Evolutionary conservation across 257 asterid genomes (phyloP), one percentile per base, ranked within the genome.

Genomic region (Lycium barbarum): DNA sequence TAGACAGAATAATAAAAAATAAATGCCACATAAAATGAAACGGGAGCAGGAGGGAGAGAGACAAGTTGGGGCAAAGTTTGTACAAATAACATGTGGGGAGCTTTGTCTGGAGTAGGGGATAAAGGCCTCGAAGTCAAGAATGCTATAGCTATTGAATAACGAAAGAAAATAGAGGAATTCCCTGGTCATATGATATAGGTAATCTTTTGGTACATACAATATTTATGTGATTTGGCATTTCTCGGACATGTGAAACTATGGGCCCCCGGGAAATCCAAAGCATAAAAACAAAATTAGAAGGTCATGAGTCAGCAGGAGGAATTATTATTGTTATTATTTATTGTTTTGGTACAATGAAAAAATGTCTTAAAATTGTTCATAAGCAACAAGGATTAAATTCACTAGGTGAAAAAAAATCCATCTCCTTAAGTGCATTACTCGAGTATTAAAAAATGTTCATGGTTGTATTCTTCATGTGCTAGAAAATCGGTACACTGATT

Each of bases 221-320:
- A 61, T 40, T 53, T 20, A 51, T 9, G 58, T 79, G 43, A 13
- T 35, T 55, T 53, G 83, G 35, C 35, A 61, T 33, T 61, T 72
- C 22, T 13, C 5, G 33, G n/a, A 54, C 88, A 86, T 86, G 88
- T 83, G 86, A 65, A 86, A 78, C 45, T 51, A 20, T 59, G 88
- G 86, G 70, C 86, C 88, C 68, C 35, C 4, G 57, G 58, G 8
- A 61, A 81, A 61, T 43, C 54, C 20, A 2, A 33, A 47, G 12
- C 7, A 12, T 26, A 9, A 14, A 38, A 86, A 33, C 61, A 13
- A 26, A 26, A 26, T 26, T 55, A 58, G 22, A 58, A 17, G 65
- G 65, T 18, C 18, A 58, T 17, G 65, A 58, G 9, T 58, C 33
- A 26, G 33, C 33, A 55, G 22, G 22, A 5, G 63, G 33, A 26